Conservation (phyloP, 1,284 basidiomycete species). For the Rhodotorula sp. region DNA sequence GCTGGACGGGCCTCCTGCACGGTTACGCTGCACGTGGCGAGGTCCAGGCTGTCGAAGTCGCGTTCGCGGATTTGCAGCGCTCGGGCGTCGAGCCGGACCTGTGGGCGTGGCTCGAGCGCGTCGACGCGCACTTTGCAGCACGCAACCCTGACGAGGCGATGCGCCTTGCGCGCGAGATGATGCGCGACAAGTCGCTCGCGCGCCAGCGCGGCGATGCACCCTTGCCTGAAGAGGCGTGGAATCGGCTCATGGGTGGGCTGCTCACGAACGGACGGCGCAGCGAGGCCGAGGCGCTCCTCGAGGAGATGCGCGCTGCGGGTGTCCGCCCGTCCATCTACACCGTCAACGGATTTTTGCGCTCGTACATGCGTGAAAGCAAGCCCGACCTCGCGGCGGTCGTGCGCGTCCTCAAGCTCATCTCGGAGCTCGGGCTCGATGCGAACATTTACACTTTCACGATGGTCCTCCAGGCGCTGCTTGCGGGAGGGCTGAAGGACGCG, state of each 20-base stretch:
- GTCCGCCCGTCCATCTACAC: constrained; percentile 16
- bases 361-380: constrained; percentile 23
- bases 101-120: constrained; percentile 29
- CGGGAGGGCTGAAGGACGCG: constrained; percentile 31
- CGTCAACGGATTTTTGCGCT: constrained; percentile 31
- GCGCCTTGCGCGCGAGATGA: constrained; percentile 18
- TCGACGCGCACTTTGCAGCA: constrained; percentile 28
- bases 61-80: constrained; percentile 22
- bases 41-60: constrained; percentile 25
- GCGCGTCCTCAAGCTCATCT: constrained; percentile 24
- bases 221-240: constrained; percentile 16
- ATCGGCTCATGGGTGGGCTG: constrained; percentile 26
- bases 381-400: constrained; percentile 30
- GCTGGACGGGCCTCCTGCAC: constrained; percentile 33
- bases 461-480: constrained; percentile 37
- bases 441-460: constrained; percentile 41
- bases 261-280: constrained; percentile 16
- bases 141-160: constrained; percentile 32
- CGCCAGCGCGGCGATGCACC: not conserved
- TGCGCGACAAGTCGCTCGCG: constrained; percentile 13
- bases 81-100: constrained; percentile 25
- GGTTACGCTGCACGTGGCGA: constrained; percentile 36
- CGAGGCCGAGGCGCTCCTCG: constrained; percentile 30
- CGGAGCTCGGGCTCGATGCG: constrained; percentile 29
- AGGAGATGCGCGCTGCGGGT: constrained; percentile 28